phyloP scores from a whole-genome alignment of 1,284 basidiomycete genomes.

The Waitea zeae region DNA sequence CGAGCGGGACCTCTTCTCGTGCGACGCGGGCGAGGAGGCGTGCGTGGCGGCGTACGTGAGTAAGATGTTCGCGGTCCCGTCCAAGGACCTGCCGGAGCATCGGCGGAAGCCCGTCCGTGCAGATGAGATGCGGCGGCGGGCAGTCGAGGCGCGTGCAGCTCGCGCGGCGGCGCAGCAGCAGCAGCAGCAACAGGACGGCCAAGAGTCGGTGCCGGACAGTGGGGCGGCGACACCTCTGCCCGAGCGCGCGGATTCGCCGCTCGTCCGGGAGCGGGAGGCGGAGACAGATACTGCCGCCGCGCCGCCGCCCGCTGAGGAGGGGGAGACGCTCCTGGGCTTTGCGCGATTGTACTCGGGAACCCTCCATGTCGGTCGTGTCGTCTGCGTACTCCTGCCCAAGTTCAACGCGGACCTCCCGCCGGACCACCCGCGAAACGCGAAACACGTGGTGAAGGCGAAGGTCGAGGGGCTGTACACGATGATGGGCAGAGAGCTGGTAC shows the following conservation, averaged over 20 bases:
- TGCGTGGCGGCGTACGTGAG: slow-evolving; percentile 81
- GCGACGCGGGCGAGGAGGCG: slow-evolving; percentile 40
- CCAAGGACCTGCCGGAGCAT: slow-evolving; percentile 72
- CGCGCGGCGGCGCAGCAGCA: slow-evolving; percentile 13
- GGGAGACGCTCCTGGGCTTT: slow-evolving; percentile 77
- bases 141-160: slow-evolving; percentile 44
- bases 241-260: slow-evolving; percentile 9
- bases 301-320: too few species aligned
- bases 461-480: slow-evolving; percentile 84
- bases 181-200: slow-evolving; percentile 9
- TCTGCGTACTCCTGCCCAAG: slow-evolving; percentile 80
- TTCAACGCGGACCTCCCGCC: slow-evolving; percentile 59
- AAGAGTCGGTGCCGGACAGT: slow-evolving; percentile 13
- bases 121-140: slow-evolving; percentile 72
- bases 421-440: slow-evolving; percentile 52
- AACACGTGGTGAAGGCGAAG: slow-evolving; percentile 43
- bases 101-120: slow-evolving; percentile 66
- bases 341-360: slow-evolving; percentile 87
- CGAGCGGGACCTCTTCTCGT: slow-evolving; percentile 70
- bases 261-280: slow-evolving; percentile 10
- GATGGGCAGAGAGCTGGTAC: slow-evolving; percentile 92
- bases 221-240: slow-evolving; percentile 8
- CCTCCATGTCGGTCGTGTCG: slow-evolving; percentile 43
- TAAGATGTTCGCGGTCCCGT: slow-evolving; percentile 93
- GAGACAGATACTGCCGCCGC: slow-evolving; percentile 2